Conservation (phyloP, 495 filamentous ascomycete species). For the Halenospora varia region DNA sequence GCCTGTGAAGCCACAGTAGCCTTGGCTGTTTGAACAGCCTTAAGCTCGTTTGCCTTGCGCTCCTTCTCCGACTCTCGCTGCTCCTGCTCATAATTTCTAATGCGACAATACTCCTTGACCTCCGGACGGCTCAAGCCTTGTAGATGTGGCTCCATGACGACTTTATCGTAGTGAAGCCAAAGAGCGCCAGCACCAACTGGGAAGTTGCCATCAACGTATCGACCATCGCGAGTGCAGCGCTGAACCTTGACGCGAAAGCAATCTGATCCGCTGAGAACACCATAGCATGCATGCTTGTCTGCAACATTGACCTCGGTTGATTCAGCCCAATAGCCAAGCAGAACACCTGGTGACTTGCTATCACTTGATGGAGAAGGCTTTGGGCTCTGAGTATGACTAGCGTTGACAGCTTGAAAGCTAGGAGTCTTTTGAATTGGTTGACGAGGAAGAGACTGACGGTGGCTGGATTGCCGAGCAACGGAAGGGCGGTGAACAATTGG, state of each 20-base stretch:
- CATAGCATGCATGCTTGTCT: slow-evolving; percentile 48
- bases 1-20: slow-evolving; percentile 26
- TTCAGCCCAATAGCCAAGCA: slow-evolving; percentile 46
- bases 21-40: slow-evolving; percentile 43
- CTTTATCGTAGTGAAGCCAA: slow-evolving; percentile 53
- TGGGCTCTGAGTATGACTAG: slow-evolving; percentile 16
- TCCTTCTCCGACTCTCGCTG: slow-evolving; percentile 38
- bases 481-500: slow-evolving; percentile 15
- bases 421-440: slow-evolving; percentile 15
- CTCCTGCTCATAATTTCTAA: slow-evolving; percentile 43
- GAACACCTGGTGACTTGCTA: slow-evolving; percentile 40
- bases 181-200: slow-evolving; percentile 46
- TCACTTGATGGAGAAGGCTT: slow-evolving; percentile 26
- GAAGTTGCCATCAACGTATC: slow-evolving; percentile 42
- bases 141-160: slow-evolving; percentile 44
- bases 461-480: not conserved
- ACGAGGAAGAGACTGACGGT: slow-evolving; percentile 26
- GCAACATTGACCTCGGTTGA: slow-evolving; percentile 32
- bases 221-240: slow-evolving; percentile 44
- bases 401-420: slow-evolving; percentile 20
- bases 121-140: slow-evolving; percentile 38
- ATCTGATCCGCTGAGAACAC: slow-evolving; percentile 47
- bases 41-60: slow-evolving; percentile 40
- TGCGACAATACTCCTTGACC: slow-evolving; percentile 50
- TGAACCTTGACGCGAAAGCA: slow-evolving; percentile 51